Conservation (phyloP, 2,329 filamentous ascomycete species). For the Aspergillaceae sp. region DNA sequence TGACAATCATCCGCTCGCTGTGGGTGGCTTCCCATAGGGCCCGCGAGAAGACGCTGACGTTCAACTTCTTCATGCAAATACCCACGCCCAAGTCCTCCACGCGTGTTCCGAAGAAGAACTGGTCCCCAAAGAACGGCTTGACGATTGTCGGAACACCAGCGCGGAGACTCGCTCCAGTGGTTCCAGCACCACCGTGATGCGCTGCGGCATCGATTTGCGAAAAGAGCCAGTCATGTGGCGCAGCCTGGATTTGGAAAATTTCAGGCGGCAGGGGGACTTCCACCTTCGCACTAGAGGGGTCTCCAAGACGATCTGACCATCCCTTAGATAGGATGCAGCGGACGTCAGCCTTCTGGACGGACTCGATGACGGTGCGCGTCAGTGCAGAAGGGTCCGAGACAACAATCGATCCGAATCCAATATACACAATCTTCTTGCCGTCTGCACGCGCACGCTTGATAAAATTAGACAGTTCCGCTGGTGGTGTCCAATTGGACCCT, state of each 20-base stretch:
- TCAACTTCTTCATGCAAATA: conserved; percentile 79
- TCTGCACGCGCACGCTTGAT: conserved; percentile 75
- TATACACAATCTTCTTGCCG: conserved; percentile 86
- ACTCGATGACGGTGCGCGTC: conserved; percentile 87
- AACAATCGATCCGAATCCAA: conserved; percentile 94
- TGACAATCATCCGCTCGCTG: conserved; percentile 82
- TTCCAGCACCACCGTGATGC: conserved; percentile 91
- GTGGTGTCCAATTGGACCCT: conserved; percentile 59
- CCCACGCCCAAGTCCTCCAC: conserved; percentile 93
- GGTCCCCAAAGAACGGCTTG: conserved; percentile 94
- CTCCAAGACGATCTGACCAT: conserved; percentile 78
- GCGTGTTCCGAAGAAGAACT: conserved; percentile 87
- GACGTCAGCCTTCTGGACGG: conserved; percentile 82
- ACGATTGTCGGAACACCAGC: conserved; percentile 91
- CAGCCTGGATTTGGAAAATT: conserved; percentile 80
- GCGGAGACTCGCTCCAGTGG: conserved; percentile 83
- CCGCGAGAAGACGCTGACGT: conserved; percentile 72
- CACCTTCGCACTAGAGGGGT: conserved; percentile 48
- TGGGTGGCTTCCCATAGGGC: conserved; percentile 88
- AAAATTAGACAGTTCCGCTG: conserved; percentile 66
- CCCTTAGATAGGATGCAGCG: conserved; percentile 93
- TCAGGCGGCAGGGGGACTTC: conserved; percentile 67
- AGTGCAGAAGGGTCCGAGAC: conserved; percentile 81
- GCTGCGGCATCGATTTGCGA: conserved; percentile 85
- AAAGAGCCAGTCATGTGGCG: conserved; percentile 96